phyloP scores from a whole-genome alignment of 768 basidiomycete genomes.

The Atractiella rhizophila region DNA sequence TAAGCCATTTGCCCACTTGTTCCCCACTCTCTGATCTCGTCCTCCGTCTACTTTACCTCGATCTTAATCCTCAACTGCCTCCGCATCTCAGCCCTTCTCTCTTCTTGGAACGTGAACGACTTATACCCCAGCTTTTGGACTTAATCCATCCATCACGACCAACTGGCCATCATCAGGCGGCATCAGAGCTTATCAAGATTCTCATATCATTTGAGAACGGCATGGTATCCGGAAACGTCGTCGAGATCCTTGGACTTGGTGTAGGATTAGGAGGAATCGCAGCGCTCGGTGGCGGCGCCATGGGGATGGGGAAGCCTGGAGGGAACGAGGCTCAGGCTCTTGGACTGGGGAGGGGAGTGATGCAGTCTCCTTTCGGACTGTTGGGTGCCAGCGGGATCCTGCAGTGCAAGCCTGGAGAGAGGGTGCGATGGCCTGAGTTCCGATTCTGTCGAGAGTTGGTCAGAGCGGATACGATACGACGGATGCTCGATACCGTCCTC shows the following conservation, averaged over 20 bases:
- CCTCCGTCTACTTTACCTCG: conserved; percentile 64
- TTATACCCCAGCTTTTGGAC: conserved; percentile 55
- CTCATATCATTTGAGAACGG: conserved; percentile 88
- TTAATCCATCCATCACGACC: conserved; percentile 51
- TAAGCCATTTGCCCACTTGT: conserved; percentile 53
- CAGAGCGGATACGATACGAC: conserved; percentile 39
- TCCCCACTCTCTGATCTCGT: conserved; percentile 78
- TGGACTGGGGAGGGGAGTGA: not conserved
- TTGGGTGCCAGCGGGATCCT: not conserved
- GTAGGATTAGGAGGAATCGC: conserved; percentile 49
- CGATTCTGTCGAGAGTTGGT: conserved; percentile 72
- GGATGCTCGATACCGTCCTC: too few species aligned
- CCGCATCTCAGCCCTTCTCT: conserved; percentile 19
- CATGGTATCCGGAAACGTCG: too few species aligned
- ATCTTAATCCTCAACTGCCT: conserved; percentile 74
- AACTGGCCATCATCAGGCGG: conserved; percentile 62
- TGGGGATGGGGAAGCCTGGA: conserved; percentile 1
- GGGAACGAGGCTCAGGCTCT: not conserved
- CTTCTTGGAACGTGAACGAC: conserved; percentile 33
- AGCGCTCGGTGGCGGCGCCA: not conserved
- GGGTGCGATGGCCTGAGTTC: conserved; percentile 28
- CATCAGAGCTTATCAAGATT: conserved; percentile 72
- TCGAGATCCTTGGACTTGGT: too few species aligned
- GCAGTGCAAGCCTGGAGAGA: not conserved
- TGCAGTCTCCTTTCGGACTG: not conserved